phyloP scores from a whole-genome alignment of 495 filamentous ascomycete genomes.

The Hypoxylon lienhwacheense region DNA sequence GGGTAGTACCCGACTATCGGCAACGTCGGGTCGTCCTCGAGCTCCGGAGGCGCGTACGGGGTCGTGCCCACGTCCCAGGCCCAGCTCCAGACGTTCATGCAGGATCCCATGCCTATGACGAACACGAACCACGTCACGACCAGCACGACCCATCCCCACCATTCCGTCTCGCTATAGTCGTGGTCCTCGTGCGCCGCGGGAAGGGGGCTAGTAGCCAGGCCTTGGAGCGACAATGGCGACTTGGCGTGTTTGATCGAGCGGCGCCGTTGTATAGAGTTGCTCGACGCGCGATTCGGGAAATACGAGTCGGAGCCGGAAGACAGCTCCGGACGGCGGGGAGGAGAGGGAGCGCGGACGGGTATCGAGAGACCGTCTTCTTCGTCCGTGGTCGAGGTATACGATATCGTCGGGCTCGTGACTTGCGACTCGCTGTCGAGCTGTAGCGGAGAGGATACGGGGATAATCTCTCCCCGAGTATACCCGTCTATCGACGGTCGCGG shows the following conservation, averaged over 20 bases:
- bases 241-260: constrained; percentile 59
- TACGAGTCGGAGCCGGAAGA: constrained; percentile 69
- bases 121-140: constrained; percentile 91
- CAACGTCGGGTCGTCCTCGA: constrained; percentile 89
- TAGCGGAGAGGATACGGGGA: constrained; percentile 37
- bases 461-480: constrained; percentile 36
- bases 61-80: constrained; percentile 99
- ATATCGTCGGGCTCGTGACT: constrained; percentile 58
- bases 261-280: constrained; percentile 48
- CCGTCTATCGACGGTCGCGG: constrained; percentile 52
- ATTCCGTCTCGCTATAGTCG: constrained; percentile 91
- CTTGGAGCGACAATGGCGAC: constrained; percentile 60
- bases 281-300: constrained; percentile 48
- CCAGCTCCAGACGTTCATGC: constrained; percentile 98
- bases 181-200: constrained; percentile 57
- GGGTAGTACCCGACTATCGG: constrained; percentile 98
- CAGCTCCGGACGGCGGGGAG: constrained; percentile 47
- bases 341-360: constrained; percentile 35
- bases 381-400: constrained; percentile 73
- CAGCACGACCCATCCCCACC: constrained; percentile 95
- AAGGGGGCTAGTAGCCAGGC: constrained; percentile 48
- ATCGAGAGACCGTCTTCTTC: constrained; percentile 68
- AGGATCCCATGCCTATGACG: constrained; percentile 92
- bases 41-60: constrained; percentile 86
- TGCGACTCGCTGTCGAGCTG: constrained; percentile 28